Base-by-base conservation (phyloP, 2,329 filamentous ascomycete species). In the Coleophoma crateriformis region DNA sequence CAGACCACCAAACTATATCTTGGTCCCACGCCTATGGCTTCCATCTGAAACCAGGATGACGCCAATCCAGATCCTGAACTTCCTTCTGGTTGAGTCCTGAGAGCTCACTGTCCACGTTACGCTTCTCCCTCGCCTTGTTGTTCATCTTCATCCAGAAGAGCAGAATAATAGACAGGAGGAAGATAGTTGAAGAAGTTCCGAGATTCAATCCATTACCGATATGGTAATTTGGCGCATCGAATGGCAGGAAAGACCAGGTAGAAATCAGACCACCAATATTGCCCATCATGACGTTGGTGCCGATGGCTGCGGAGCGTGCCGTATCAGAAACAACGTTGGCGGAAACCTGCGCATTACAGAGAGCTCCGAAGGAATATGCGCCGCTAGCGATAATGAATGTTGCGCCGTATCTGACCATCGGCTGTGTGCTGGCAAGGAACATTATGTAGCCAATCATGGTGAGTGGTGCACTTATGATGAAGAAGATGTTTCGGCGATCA, bases 291-390 rank as follows among this genome's bases (percentile, higher is more conserved):
- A 88, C 81, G 47, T 81, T 82, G 0, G 77, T 78, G 11, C 79
- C 84, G 41, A 88, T 85, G 3, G 82, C 83, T 1, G 81, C 76
- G 10, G 79, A 81, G 13, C 85, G 76, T 0, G 85, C 82, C 0
- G 85, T 87, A 57, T 89, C 86, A 4, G 81, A 82, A 7, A 88
- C 77, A 0, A 89, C 84, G 56, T 88, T 88, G 7, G 84, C 85
- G 0, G 83, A 80, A 0, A 78, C 81, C 49, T 88, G 77, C 0
- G 84, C 84, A 54, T 85, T 87, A 56, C 77, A 79, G 12, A 89
- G 73, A 0, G 84, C 75, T 0, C 84, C 85, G 42, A 81, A 76
- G 3, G 77, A 67, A 58, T 87, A 88, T 4, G 80, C 78, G 0
- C 82, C 84, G 7, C 73, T 72, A 1, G 84, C 78, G 48, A 88